Conservation (phyloP, 108 stramenopile genomes). For the Craspedostauros australis region DNA sequence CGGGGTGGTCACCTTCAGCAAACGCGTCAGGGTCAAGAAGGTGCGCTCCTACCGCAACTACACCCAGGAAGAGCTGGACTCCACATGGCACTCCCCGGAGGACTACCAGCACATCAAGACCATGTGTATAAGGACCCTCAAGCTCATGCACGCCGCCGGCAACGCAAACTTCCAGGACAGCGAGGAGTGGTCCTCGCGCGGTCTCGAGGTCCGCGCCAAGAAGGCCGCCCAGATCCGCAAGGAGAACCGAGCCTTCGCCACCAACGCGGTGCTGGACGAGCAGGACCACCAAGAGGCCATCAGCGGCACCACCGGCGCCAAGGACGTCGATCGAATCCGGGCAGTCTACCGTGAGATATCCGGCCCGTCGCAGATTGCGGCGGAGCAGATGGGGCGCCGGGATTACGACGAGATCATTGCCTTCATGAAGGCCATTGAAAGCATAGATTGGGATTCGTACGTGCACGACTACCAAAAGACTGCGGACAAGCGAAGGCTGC, state of each 20-base stretch:
- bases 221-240: constrained; percentile 1
- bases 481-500: no score
- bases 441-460: no score
- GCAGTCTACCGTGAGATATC: neutral
- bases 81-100: constrained; percentile 3
- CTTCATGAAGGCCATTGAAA: no score
- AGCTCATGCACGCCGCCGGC: constrained; percentile 6
- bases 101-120: constrained; percentile 1
- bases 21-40: constrained; percentile 14
- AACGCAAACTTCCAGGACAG: neutral
- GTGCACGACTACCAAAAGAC: no score
- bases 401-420: no score
- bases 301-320: neutral
- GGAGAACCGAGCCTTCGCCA: neutral
- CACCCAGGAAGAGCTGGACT: neutral
- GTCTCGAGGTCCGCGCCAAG: constrained; percentile 13
- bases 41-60: constrained; percentile 6
- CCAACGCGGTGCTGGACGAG: constrained; percentile 5
- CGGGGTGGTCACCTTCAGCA: neutral
- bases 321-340: constrained; percentile 4
- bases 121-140: neutral
- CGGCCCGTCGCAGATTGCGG: no score
- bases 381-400: no score
- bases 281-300: constrained; percentile 6
- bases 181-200: constrained; percentile 6